phyloP scores from a whole-genome alignment of 2,329 filamentous ascomycete genomes.

The Dothideomycetidae sp. region DNA sequence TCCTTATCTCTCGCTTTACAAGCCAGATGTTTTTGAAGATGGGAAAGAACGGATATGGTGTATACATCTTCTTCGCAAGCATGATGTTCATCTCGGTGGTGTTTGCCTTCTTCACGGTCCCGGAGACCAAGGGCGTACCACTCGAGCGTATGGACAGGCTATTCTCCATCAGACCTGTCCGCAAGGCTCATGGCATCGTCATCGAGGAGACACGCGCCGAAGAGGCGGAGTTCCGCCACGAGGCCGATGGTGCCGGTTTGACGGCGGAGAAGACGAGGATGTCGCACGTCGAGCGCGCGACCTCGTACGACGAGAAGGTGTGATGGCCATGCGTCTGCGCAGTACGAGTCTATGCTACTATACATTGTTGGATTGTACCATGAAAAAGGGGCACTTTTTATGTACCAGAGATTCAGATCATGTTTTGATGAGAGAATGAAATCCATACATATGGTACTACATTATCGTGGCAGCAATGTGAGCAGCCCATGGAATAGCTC shows the following conservation, averaged over 20 bases:
- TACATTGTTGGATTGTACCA: no score
- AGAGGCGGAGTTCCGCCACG: conserved; percentile 30
- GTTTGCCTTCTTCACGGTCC: conserved; percentile 31
- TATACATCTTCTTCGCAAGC: conserved; percentile 33
- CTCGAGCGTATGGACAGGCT: conserved; percentile 34
- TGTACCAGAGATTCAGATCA: no score
- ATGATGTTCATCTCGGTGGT: conserved; percentile 32
- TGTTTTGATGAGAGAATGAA: no score
- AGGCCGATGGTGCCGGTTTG: conserved; percentile 25
- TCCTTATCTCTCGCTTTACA: conserved; percentile 53
- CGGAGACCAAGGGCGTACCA: conserved; percentile 32
- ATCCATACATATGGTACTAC: no score
- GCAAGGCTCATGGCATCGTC: conserved; percentile 27
- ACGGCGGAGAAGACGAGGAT: conserved; percentile 25
- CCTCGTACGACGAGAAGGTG: not conserved
- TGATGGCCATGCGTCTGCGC: no score
- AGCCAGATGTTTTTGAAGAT: conserved; percentile 44
- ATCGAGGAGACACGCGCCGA: conserved; percentile 21
- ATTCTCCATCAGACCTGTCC: conserved; percentile 30
- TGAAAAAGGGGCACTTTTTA: no score
- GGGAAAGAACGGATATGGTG: conserved; percentile 26
- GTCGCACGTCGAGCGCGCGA: conserved; percentile 20
- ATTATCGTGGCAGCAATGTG: no score
- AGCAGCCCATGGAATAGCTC: no score
- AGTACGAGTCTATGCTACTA: no score